Percentiles rank a stretch among this genome's conserved stretches.
Evolutionary conservation across 2,329 filamentous ascomycete species (phyloP).

Genomic region (Aspergillus neotritici): DNA sequence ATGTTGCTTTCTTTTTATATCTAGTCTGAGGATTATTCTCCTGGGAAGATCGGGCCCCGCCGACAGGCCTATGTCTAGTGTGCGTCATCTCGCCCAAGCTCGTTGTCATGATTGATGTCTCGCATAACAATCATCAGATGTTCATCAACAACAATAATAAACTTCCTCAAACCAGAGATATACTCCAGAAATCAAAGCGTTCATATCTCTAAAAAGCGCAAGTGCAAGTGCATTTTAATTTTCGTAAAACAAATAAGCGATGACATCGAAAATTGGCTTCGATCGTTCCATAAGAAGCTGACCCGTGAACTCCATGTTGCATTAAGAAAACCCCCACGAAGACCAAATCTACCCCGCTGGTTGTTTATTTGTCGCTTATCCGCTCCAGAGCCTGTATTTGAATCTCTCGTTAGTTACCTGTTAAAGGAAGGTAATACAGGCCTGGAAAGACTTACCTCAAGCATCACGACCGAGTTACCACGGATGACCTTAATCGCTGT

Average conservation of each 20-base stretch:
- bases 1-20: constrained; percentile 1
- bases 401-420: constrained; percentile 3
- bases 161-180: neutral
- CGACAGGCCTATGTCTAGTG: constrained; percentile 4
- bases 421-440: neutral
- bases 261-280: constrained; percentile 21
- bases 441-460: constrained; percentile 57
- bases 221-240: constrained; percentile 6
- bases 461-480: constrained; percentile 97
- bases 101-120: constrained; percentile 11
- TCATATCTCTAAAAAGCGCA: neutral
- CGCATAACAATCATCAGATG: constrained; percentile 9
- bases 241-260: constrained; percentile 11
- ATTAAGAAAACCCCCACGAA: constrained; percentile 23
- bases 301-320: constrained; percentile 34
- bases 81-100: constrained; percentile 6
- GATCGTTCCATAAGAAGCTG: constrained; percentile 31
- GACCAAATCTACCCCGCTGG: constrained; percentile 14
- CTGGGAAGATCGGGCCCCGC: neutral
- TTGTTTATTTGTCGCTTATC: constrained; percentile 38
- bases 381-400: constrained; percentile 35
- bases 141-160: constrained; percentile 4
- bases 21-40: constrained; percentile 9
- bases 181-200: neutral
- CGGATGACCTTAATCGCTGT: constrained; percentile 64